Base-by-base conservation (phyloP, 2,329 filamentous ascomycete genomes). In the Didymella lethalis region DNA sequence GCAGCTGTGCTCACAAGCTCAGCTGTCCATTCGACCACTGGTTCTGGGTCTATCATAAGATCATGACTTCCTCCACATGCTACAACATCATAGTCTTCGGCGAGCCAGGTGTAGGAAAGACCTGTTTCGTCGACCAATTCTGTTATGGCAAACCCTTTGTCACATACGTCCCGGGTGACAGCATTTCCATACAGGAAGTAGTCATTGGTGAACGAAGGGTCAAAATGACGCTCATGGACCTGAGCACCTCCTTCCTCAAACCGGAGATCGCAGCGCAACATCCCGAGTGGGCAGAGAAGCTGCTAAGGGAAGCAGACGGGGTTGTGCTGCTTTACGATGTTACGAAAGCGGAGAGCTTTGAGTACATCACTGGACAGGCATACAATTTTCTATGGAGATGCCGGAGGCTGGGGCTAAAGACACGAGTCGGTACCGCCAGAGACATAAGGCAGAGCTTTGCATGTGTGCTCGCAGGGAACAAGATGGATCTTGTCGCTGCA, bases 321-420 rank as follows among this genome's bases (percentile, higher is more conserved):
- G 32, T 76, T 3, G 60, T 75, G 1, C 49, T 76, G 2, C 44
- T 76, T 1, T 76, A 73, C 52, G 71, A 74, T 36, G 57, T 75
- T 7, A 74, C 70, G 5, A 54, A 28, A 28, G 26, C 43, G 11
- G 36, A 43, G 26, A 72, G 63, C n/a, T 75, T 70, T 36, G 63
- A 71, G 1, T 36, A 59, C 4, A 45, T 74, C 10, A 70, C 59
- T 0, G 49, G 56, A 2, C 34, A 64, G 7, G 69, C 62, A 2
- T 74, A 70, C 48, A n/a, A 53, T 14, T 55, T 63, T 41, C 40
- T 64, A 7, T 66, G 64, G 55, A 41, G 36, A 2, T 62, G 62
- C 53, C 63, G 63, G 16, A 41, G 20, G 11, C 31, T 12, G 31
- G 25, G 31, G 11, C 18, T 2, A n/a, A 28, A 23, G 38, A 6